Conservation (phyloP, 2,329 filamentous ascomycete species). For the Pyrenophora graminea region DNA sequence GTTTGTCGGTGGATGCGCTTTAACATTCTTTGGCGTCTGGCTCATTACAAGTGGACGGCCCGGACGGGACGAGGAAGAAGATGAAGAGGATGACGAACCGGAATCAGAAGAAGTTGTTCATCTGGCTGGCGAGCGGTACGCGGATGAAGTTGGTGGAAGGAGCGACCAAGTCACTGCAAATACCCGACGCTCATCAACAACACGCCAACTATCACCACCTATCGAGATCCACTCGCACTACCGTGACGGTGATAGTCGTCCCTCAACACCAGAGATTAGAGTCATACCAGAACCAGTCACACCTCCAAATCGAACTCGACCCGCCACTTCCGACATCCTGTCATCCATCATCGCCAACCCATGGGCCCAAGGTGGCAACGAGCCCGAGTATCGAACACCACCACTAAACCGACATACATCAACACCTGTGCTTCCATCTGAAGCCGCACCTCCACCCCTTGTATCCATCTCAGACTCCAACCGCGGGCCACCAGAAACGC, state of each 20-base stretch:
- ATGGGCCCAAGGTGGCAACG: constrained; percentile 25
- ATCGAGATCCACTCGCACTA: constrained; percentile 23
- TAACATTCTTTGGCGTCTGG: constrained; percentile 97
- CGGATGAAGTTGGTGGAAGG: constrained; percentile 29
- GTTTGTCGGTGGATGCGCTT: constrained; percentile 84
- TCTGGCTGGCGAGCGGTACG: constrained; percentile 47
- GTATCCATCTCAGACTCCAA: constrained; percentile 24
- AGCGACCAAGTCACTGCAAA: constrained; percentile 11
- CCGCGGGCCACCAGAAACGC: constrained; percentile 16
- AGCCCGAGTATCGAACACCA: constrained; percentile 6
- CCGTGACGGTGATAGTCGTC: constrained; percentile 19
- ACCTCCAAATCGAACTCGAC: constrained; percentile 12
- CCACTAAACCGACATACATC: constrained; percentile 31
- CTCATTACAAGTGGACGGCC: constrained; percentile 85
- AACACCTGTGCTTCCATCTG: constrained; percentile 37
- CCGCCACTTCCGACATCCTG: constrained; percentile 19
- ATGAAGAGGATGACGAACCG: constrained; percentile 50
- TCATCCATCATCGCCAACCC: constrained; percentile 36
- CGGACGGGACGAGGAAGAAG: constrained; percentile 52
- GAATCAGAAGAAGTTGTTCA: constrained; percentile 51
- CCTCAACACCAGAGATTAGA: constrained; percentile 32
- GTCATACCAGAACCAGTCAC: constrained; percentile 23
- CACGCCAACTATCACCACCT: constrained; percentile 30
- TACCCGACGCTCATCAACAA: constrained; percentile 23
- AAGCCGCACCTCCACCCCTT: constrained; percentile 23